These are phyloP conservation scores for Flaveria floridana DNA, from an alignment of 140 eudicot species.

Conservation along the genomic window DNA sequence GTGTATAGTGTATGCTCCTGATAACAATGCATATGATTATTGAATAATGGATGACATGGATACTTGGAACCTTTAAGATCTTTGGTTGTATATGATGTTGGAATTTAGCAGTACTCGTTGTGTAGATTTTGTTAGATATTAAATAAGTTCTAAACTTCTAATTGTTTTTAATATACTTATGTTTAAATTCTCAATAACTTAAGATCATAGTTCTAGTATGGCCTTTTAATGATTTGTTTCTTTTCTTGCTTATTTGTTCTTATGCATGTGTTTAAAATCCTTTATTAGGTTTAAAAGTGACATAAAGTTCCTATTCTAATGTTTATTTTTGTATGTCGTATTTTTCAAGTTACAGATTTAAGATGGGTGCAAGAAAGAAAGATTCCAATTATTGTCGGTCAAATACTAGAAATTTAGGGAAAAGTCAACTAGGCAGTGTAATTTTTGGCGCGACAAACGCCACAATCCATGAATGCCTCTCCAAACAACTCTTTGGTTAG, in stretches of 20 bases:
- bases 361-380: constrained; percentile 33
- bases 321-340: not conserved
- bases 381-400: constrained; percentile 3
- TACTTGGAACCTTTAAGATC: not conserved
- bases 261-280: not conserved
- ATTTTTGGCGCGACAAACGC: constrained; percentile 62
- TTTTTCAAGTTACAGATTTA: constrained; percentile 25
- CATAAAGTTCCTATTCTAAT: not conserved
- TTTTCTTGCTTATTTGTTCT: constrained; percentile 1
- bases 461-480: constrained; percentile 65
- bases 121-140: not conserved
- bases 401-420: constrained; percentile 49
- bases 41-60: not conserved
- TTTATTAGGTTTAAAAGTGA: constrained; percentile 16
- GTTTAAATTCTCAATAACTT: no score
- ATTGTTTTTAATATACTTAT: no score
- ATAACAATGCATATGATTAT: not conserved
- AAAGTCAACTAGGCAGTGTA: constrained; percentile 68
- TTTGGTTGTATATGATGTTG: not conserved
- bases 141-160: not conserved
- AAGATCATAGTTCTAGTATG: no score
- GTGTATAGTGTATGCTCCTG: not conserved
- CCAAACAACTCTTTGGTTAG: constrained; percentile 81
- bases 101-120: not conserved
- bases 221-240: not conserved